A percentile compares a stretch with the other conserved stretches of the same genome.
Conservation (phyloP, 2,329 filamentous ascomycete species). For the Diaporthe australafricana region DNA sequence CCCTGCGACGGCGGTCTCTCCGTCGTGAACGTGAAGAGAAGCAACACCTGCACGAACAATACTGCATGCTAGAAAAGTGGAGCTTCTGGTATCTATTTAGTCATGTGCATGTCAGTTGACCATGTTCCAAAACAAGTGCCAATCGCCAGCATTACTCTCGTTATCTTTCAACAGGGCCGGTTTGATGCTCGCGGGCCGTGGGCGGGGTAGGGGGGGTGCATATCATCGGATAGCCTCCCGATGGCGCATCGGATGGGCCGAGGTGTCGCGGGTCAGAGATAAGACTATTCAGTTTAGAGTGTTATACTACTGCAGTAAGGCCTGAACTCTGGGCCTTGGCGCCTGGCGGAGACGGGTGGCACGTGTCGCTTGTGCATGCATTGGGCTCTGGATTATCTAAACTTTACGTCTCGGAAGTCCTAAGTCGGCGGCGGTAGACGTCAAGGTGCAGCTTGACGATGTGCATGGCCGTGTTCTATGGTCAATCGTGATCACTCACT, state of each 20-base stretch:
- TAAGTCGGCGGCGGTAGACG: neutral
- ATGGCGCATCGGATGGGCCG: conserved; percentile 3
- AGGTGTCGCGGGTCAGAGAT: neutral
- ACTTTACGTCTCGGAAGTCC: too few species aligned
- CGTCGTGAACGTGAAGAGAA: neutral
- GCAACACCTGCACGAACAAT: neutral
- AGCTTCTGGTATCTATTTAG: neutral
- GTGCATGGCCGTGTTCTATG: neutral
- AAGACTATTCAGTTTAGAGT: neutral
- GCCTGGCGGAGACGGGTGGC: neutral
- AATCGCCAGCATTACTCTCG: too few species aligned
- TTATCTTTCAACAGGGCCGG: too few species aligned
- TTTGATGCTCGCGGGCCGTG: neutral
- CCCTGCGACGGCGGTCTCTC: neutral
- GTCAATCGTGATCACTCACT: neutral
- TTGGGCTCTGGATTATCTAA: neutral
- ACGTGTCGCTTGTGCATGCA: neutral
- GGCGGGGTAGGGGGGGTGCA: neutral
- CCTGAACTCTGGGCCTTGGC: too few species aligned
- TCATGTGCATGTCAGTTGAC: neutral
- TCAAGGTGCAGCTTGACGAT: neutral
- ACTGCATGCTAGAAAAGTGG: neutral
- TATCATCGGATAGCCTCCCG: conserved; percentile 7
- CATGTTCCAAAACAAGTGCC: neutral
- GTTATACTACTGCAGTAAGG: neutral